Percentiles rank a stretch among this genome's conserved stretches.
These are phyloP conservation scores for Skeletonema costatum DNA, from an alignment of 108 stramenopile species.

Conservation along the genomic window DNA sequence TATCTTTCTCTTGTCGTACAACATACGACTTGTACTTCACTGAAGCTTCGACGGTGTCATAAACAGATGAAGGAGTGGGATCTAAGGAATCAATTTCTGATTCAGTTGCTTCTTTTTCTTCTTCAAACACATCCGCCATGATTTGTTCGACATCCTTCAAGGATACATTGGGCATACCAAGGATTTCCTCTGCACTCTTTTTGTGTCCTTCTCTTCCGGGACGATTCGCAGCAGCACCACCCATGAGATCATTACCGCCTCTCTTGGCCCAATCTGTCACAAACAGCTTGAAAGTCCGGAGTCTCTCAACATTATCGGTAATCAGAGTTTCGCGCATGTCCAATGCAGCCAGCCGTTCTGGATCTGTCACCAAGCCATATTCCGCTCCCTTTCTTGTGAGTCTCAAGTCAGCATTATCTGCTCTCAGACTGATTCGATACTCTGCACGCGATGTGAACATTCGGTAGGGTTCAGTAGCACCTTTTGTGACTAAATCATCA, in stretches of 20 bases:
- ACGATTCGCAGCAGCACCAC: conserved; percentile 64
- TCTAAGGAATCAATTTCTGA: conserved; percentile 16
- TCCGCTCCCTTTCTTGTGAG: conserved; percentile 91
- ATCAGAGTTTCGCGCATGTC: conserved; percentile 77
- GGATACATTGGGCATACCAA: conserved; percentile 87
- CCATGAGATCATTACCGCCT: conserved; percentile 78
- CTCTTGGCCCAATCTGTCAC: conserved; percentile 82
- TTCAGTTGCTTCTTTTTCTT: conserved; percentile 32
- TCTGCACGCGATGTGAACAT: conserved; percentile 98
- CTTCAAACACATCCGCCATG: conserved; percentile 55
- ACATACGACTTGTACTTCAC: conserved; percentile 92
- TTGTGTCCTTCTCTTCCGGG: conserved; percentile 66
- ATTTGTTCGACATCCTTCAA: conserved; percentile 80
- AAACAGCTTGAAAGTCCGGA: conserved; percentile 73
- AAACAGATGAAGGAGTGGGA: conserved; percentile 67
- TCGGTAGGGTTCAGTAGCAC: conserved; percentile 95
- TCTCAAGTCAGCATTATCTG: conserved; percentile 97
- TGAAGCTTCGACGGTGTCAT: conserved; percentile 92
- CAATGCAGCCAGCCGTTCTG: conserved; percentile 81
- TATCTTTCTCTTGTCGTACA: conserved; percentile 88
- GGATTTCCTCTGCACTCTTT: conserved; percentile 89
- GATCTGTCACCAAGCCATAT: conserved; percentile 86
- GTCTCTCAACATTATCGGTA: conserved; percentile 59
- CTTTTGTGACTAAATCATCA: conserved; percentile 96
- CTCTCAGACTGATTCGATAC: conserved; percentile 89